phyloP scores from a whole-genome alignment of 331 rosid species.

The Acacia pycnantha region DNA sequence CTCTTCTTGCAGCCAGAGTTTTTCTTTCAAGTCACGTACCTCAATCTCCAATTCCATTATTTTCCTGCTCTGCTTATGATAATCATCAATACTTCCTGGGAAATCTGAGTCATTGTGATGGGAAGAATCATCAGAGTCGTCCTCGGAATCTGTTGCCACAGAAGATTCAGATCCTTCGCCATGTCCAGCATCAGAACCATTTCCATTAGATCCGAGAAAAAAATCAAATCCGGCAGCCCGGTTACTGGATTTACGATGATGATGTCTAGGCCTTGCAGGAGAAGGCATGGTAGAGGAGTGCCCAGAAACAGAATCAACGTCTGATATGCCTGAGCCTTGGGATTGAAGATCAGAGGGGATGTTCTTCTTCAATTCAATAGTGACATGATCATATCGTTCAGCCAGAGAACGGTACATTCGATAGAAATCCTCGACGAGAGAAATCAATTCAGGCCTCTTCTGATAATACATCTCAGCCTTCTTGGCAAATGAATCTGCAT shows the following conservation, averaged over 20 bases:
- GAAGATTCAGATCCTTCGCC: slow-evolving; percentile 6
- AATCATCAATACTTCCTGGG: background rate
- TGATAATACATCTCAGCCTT: slow-evolving; percentile 74
- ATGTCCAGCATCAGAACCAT: background rate
- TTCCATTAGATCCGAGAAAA: background rate
- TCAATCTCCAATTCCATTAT: slow-evolving; percentile 10
- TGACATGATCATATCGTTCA: slow-evolving; percentile 10
- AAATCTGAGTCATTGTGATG: slow-evolving; percentile 1
- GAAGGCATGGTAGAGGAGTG: background rate
- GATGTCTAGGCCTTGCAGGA: background rate
- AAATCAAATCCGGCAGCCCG: background rate
- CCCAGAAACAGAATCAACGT: background rate
- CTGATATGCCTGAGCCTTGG: background rate
- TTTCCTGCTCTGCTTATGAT: background rate
- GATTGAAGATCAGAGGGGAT: slow-evolving; percentile 7
- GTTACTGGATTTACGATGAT: background rate
- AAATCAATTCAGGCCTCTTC: slow-evolving; percentile 60
- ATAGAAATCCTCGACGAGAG: slow-evolving; percentile 12
- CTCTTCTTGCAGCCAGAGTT: slow-evolving; percentile 41
- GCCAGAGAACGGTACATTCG: slow-evolving; percentile 18
- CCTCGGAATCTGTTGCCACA: background rate
- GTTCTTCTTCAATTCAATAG: background rate
- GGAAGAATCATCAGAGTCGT: slow-evolving; percentile 9
- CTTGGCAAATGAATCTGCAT: slow-evolving; percentile 76
- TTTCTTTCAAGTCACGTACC: slow-evolving; percentile 5